Conservation (phyloP, 345 rosid genomes). For the Dimocarpus longan region DNA sequence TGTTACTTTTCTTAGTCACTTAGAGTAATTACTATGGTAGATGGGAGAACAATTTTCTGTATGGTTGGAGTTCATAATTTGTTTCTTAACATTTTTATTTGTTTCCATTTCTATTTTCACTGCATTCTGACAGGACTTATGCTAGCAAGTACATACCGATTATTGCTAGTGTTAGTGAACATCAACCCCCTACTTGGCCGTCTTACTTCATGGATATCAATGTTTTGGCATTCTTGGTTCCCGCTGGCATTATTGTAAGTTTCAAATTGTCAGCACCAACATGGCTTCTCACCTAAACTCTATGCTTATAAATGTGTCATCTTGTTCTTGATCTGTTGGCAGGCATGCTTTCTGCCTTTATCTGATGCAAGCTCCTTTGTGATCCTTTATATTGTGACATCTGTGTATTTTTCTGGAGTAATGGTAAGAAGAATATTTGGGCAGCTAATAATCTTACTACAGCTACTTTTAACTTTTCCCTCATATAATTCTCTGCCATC, state of each 20-base stretch:
- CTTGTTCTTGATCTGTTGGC: constrained; percentile 39
- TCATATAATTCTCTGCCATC: neutral
- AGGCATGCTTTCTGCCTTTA: constrained; percentile 97
- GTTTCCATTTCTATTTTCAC: constrained; percentile 17
- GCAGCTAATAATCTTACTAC: neutral
- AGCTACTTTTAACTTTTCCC: neutral
- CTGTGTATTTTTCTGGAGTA: constrained; percentile 99
- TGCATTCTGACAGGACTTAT: constrained; percentile 64
- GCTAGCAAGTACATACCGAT: constrained; percentile 99
- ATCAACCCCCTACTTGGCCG: constrained; percentile 99
- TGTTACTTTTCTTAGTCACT: neutral
- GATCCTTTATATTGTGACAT: constrained; percentile 87
- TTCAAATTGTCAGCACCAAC: constrained; percentile 12
- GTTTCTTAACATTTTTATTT: neutral
- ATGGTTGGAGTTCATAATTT: neutral
- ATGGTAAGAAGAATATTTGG: constrained; percentile 64
- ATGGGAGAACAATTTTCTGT: neutral
- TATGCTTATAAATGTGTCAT: constrained; percentile 15
- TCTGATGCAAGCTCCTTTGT: constrained; percentile 97
- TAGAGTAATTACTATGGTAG: neutral
- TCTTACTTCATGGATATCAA: constrained; percentile 99
- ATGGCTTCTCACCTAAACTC: constrained; percentile 10
- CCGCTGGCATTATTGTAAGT: constrained; percentile 98
- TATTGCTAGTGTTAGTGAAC: constrained; percentile 99
- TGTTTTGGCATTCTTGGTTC: constrained; percentile 98